Evolutionary conservation across 257 asterid genomes (phyloP), one percentile per base, ranked within the genome.

Genomic region (Nicotiana paniculata): DNA sequence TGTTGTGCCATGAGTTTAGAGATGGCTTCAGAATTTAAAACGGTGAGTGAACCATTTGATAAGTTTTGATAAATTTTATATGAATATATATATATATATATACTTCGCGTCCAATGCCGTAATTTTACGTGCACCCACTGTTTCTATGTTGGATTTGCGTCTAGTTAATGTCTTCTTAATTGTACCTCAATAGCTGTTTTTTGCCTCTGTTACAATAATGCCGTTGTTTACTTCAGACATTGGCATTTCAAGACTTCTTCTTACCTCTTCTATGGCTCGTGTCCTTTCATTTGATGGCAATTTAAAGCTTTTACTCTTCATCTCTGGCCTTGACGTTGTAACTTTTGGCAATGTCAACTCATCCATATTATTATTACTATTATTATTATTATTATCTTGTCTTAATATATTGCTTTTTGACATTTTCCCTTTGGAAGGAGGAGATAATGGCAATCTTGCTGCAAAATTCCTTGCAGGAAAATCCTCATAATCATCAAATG

Each of bases 381-480:
- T 1, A 24, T 75, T 43, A 43, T 43, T 39, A 39, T 39, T 39
- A 39, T 37, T 37, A 33, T 33, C 13, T 75, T 57, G 85, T 13
- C 51, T 46, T 69, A n/a, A 28, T 9, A 48, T 35, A 35, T 35
- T 59, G 39, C 8, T 78, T 64, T 18, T 57, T 63, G 30, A 16
- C 5, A 37, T 59, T 63, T 39, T 75, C 0, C 32, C 78, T 72
- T 72, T 72, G 21, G 78, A 72, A 72, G 88, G 86, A 3, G 91
- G 91, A 3, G 91, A 84, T 1, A 77, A 28, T 1, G 90, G 90
- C 70, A 89, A 80, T 74, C 91, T 87, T 10, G 90, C 51, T 2
- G 86, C 68, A 85, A 89, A 91, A 37, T 81, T 87, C 75, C 78
- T 70, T 70, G 77, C 26, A 3, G 63, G 86, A 4, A 32, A 59